Evolutionary conservation across 2,329 filamentous ascomycete species (phyloP), one percentile per base, ranked within the genome.

Genomic region (Aspergillus vadensis): DNA sequence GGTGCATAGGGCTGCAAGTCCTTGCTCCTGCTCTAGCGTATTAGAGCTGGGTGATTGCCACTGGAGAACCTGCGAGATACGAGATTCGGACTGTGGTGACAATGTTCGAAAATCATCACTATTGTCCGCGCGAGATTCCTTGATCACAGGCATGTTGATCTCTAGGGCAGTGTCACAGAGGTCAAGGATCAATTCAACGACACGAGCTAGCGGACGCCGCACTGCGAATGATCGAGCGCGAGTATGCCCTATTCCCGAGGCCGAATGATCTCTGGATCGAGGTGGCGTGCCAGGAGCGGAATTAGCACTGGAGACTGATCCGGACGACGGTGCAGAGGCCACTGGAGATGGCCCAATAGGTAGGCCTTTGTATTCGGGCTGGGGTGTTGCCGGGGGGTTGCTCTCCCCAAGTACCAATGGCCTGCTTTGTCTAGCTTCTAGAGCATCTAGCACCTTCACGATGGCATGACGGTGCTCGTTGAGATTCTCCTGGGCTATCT

Each of bases 41-140:
- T 94, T 94, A 53, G 89, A 90, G 69, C 91, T 93, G 0, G 95
- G 95, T 5, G 94, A 97, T 71, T 97, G 92, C 95, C 96, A 99
- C 74, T 97, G 92, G 67, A 96, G 76, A 5, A 99, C 93, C 75
- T 99, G 95, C 1, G 91, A 91, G 68, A 98, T 96, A 32, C 94
- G 88, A 47, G 91, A 95, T 74, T 99, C 95, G 0, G 96, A 99
- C 72, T 97, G 91, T 0, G 95, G 95, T 4, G 95, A 99, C 72
- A 97, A 91, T 0, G 94, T 97, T 50, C 94, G 88, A 64, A 98
- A 88, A 64, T 97, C 92, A 52, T 90, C 89, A 7, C 79, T 77
- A 41, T 85, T 83, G 50, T 83, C 79, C 38, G 86, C 82, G 8
- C 88, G 85, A 3, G 86, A 83, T 66, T 98, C 94, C 71, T 97